A percentile compares a stretch with the other conserved stretches of the same genome.
phyloP scores from a whole-genome alignment of 495 filamentous ascomycete genomes.

The Talaromyces nanjingensis region DNA sequence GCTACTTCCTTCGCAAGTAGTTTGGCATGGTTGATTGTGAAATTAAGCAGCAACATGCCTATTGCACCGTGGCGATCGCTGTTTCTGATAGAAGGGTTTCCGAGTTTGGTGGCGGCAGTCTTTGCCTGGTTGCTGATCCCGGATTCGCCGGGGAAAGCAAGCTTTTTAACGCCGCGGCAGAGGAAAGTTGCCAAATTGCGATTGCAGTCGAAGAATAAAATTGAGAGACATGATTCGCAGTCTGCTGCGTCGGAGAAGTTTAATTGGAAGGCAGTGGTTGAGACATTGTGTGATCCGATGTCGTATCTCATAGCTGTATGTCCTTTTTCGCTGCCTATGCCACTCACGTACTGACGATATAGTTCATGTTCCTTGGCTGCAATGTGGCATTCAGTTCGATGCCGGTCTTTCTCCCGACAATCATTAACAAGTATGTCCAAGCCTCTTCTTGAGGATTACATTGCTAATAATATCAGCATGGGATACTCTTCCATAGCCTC shows the following conservation, averaged over 20 bases:
- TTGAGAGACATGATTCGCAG: slow-evolving; percentile 16
- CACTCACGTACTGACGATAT: slow-evolving; percentile 8
- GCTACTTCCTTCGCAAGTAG: slow-evolving; percentile 64
- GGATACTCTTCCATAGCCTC: slow-evolving; percentile 38
- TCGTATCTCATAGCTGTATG: slow-evolving; percentile 61
- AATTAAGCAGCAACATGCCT: slow-evolving; percentile 35
- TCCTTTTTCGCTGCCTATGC: background rate
- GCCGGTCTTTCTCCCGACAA: slow-evolving; percentile 53
- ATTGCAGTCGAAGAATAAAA: slow-evolving; percentile 31
- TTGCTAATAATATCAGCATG: slow-evolving; percentile 24
- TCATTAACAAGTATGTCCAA: slow-evolving; percentile 44
- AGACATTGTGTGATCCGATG: slow-evolving; percentile 53
- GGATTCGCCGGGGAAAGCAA: slow-evolving; percentile 44
- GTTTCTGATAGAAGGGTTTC: slow-evolving; percentile 57
- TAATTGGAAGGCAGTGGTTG: slow-evolving; percentile 45
- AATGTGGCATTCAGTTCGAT: slow-evolving; percentile 55
- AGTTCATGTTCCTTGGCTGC: slow-evolving; percentile 53
- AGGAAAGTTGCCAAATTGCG: slow-evolving; percentile 42
- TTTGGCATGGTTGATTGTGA: slow-evolving; percentile 53
- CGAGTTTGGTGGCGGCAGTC: slow-evolving; percentile 50
- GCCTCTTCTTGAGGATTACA: background rate
- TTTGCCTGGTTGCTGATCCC: slow-evolving; percentile 47
- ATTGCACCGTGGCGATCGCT: slow-evolving; percentile 55
- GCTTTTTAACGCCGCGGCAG: slow-evolving; percentile 41
- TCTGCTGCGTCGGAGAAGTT: slow-evolving; percentile 19